These are phyloP conservation scores for Bimuria novae-zelandiae DNA, from an alignment of 2,329 filamentous ascomycete species.

Conservation along the genomic window DNA sequence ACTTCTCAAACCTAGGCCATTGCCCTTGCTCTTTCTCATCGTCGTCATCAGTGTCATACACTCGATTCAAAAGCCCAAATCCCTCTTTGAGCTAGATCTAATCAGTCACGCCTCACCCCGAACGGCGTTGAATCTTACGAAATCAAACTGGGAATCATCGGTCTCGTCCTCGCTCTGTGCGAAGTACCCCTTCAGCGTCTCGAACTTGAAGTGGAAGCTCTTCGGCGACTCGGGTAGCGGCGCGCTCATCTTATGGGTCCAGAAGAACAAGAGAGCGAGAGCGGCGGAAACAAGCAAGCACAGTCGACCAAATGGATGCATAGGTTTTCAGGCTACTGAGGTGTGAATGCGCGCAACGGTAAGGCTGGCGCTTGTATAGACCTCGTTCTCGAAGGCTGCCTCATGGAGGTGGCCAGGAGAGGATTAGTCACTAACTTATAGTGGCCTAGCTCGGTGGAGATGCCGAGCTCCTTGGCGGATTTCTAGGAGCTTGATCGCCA, in stretches of 20 bases:
- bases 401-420: no score
- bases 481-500: no score
- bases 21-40: constrained; percentile 52
- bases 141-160: constrained; percentile 63
- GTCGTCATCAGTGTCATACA: constrained; percentile 56
- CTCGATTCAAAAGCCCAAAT: constrained; percentile 68
- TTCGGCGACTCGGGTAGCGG: neutral
- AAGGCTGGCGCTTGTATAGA: no score
- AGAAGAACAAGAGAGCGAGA: constrained; percentile 11
- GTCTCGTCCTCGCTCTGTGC: constrained; percentile 65
- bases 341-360: no score
- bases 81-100: constrained; percentile 59
- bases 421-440: no score
- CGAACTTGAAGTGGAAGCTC: constrained; percentile 59
- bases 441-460: no score
- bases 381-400: no score
- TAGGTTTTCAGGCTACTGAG: neutral
- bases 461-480: no score
- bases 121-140: constrained; percentile 50
- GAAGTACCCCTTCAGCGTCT: constrained; percentile 65
- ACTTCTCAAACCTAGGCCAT: constrained; percentile 66
- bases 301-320: neutral
- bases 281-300: constrained; percentile 15
- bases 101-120: neutral
- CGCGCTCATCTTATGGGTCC: constrained; percentile 5